Percentiles rank a stretch among this genome's conserved stretches.
Evolutionary conservation across 2,329 filamentous ascomycete genomes (phyloP).

Genomic region (Colletotrichum neosansevieriae): DNA sequence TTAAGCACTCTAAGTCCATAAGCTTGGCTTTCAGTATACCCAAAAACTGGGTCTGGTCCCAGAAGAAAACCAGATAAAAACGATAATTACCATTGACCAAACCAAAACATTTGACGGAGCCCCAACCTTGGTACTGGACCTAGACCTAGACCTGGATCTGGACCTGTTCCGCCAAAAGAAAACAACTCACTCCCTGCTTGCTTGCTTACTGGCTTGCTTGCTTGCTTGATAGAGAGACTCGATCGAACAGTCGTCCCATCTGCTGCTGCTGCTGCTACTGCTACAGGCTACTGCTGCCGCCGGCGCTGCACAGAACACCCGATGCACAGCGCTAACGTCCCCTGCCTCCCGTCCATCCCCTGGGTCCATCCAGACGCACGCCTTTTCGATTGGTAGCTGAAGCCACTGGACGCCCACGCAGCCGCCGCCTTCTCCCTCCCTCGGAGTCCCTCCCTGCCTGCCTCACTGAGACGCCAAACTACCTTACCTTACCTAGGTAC

Average conservation of each 20-base stretch:
- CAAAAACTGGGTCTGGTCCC: slow-evolving; percentile 20
- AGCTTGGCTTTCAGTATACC: slow-evolving; percentile 24
- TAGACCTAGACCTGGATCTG: too few relatives aligned
- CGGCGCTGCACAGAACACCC: slow-evolving; percentile 19
- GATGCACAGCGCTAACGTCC: slow-evolving; percentile 7
- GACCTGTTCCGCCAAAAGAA: too few relatives aligned
- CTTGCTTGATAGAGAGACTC: not conserved
- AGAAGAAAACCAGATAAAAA: slow-evolving; percentile 2
- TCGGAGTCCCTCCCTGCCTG: not conserved
- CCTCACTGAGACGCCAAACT: not conserved
- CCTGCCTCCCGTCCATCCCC: not conserved
- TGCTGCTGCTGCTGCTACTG: not conserved
- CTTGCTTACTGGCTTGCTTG: not conserved
- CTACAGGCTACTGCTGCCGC: not conserved
- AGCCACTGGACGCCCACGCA: slow-evolving; percentile 10
- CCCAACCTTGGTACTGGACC: slow-evolving; percentile 5
- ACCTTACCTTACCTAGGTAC: too few relatives aligned
- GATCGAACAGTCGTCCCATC: not conserved
- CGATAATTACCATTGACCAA: not conserved
- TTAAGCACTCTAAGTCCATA: slow-evolving; percentile 7
- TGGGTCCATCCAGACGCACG: not conserved
- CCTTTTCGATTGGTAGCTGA: slow-evolving; percentile 31
- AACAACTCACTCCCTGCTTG: not conserved
- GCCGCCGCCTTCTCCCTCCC: not conserved
- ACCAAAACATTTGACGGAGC: not conserved